phyloP scores from a whole-genome alignment of 176 grass and related monocot genomes.

The Hordeum marinum region DNA sequence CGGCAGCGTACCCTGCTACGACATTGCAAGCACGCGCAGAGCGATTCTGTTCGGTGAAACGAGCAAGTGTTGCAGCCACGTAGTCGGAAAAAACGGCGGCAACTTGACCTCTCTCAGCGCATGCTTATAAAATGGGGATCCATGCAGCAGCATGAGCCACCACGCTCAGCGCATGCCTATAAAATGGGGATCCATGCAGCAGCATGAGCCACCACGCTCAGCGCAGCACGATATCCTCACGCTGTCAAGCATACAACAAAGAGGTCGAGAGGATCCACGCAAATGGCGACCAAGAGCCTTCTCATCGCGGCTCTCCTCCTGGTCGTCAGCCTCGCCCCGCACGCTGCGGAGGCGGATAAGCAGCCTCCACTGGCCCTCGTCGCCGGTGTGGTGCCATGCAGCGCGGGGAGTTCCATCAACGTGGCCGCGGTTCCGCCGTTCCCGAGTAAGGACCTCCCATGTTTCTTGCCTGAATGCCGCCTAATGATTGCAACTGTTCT shows the following conservation, averaged over 20 bases:
- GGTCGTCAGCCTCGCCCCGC: not conserved
- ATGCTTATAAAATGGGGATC: too few species aligned
- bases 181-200: too few species aligned
- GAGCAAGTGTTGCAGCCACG: too few species aligned
- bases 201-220: too few species aligned
- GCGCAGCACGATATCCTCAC: not conserved
- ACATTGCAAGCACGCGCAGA: too few species aligned
- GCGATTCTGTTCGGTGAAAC: too few species aligned
- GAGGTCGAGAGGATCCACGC: not conserved
- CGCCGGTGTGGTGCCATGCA: slow-evolving; percentile 53
- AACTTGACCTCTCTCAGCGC: too few species aligned
- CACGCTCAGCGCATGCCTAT: too few species aligned
- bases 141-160: too few species aligned
- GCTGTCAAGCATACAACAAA: not conserved
- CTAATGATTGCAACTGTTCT: not conserved
- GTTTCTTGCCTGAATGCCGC: not conserved
- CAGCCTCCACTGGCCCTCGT: not conserved
- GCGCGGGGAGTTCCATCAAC: slow-evolving; percentile 31
- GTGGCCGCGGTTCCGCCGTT: slow-evolving; percentile 9
- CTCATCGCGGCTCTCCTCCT: slow-evolving; percentile 13
- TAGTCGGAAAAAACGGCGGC: too few species aligned
- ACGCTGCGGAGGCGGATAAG: not conserved
- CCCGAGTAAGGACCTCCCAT: slow-evolving; percentile 39
- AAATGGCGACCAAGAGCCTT: slow-evolving; percentile 40
- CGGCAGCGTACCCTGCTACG: too few species aligned